Base-by-base conservation (phyloP, 225 moss, liverwort and hornwort genomes). In the Physcomitrellopsis africana region DNA sequence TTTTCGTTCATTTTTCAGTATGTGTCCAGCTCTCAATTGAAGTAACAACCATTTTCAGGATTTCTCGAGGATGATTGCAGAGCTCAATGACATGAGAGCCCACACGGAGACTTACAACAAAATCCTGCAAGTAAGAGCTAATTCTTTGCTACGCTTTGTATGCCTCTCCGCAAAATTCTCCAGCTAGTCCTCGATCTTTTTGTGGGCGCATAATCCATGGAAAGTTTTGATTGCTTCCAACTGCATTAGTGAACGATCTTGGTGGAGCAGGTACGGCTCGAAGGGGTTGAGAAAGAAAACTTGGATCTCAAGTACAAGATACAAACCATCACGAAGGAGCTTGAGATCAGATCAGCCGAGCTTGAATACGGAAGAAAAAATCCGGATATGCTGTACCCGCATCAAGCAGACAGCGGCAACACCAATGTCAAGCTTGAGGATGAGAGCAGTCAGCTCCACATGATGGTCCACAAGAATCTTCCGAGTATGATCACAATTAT, bases 381-480 rank as follows among this genome's bases (percentile, higher is more conserved):
- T 9, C 60, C 90, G 0, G 93, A 97, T 8, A 81, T 82, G 11
- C 82, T 89, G 1, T 82, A 82, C n/a, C 88, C 87, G 63, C 90
- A 90, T 10, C 89, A 94, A 29, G 63, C 87, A 18, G 93, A 92
- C 10, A 90, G 83, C 53, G 69, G 83, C 42, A 94, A 89, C 74
- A 94, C 86, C 66, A 90, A 93, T 37, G 82, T 83, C 7, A 90
- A 86, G 68, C 79, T 97, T 63, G 97, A 97, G 66, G 97, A 91
- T 27, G 94, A 97, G 78, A 87, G 97, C 79, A 93, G 88, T 46
- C 84, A 84, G 59, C 78, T 97, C 68, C 91, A 94, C 10, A 81
- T 87, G 81, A 76, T 97, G 78, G 80, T 97, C 47, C 93, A 91
- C 52, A 91, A 94, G 77, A 94, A 93, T 72, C 94, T 93, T 67